Base-by-base conservation (phyloP, 2,329 filamentous ascomycete species). In the Colletotrichum magnum region DNA sequence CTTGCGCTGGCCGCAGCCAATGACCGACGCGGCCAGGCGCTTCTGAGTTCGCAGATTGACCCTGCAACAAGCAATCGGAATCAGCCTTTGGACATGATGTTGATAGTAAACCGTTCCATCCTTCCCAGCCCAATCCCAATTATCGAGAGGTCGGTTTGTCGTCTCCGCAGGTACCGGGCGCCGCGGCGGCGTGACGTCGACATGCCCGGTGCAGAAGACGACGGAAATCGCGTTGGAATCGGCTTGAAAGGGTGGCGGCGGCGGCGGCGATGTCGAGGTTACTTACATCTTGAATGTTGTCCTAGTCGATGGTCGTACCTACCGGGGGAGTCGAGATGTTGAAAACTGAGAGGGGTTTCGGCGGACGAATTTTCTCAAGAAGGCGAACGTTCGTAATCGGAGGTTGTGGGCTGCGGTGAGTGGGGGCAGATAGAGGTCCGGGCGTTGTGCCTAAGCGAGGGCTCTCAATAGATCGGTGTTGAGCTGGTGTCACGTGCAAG, bases 31-130 rank as follows among this genome's bases (percentile, higher is more conserved):
- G 86, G 96, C 96, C 83, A 99, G 95, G 89, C 97, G 95, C 93
- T 99, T 99, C 92, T 99, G 97, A 86, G 96, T 98, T 87, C 92
- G 93, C 87, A 99, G 93, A 86, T 98, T 98, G 93, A 97, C 95
- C 96, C 96, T 99, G 84, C 61, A 71, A 24, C 32, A 63, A 54
- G 53, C 65, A 69, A 59, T 62, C 50, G 36, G 73, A 66, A 74
- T 71, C 67, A 71, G 69, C 62, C 15, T 62, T 56, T 45, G 59
- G 57, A 15, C 43, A 47, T n/a, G 16, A 45, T 54, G 32, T 39
- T 47, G 24, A 53, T 32, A 54, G 43, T 39, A 4, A 39, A 43
- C 5, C 5, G 10, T n/a, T 15, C 16, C 28, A 26, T 54, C 57
- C 57, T 58, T n/a, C 28, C 36, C 58, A 32, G 53, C 52, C 52